phyloP scores from a whole-genome alignment of 2,329 filamentous ascomycete species.

The Aspergillus cejpii region DNA sequence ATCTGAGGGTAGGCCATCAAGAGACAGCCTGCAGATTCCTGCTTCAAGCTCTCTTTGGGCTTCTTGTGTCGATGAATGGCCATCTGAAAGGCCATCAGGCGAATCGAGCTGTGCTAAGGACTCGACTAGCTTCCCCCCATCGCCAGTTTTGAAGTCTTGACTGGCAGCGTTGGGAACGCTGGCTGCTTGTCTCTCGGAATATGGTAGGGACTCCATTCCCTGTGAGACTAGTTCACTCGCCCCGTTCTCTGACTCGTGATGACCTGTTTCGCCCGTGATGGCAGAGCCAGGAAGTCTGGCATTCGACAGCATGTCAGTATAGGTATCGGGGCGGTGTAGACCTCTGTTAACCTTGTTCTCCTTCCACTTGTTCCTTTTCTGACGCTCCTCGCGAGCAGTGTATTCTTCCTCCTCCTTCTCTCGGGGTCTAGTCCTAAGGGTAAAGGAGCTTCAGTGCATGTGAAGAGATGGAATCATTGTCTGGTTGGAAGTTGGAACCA shows the following conservation, averaged over 20 bases:
- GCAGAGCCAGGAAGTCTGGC: slow-evolving; percentile 11
- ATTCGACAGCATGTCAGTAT: slow-evolving; percentile 22
- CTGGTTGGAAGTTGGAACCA: not conserved
- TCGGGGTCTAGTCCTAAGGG: not conserved
- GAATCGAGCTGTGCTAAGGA: not conserved
- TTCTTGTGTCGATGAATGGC: slow-evolving; percentile 1
- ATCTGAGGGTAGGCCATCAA: slow-evolving; percentile 22
- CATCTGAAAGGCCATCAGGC: not conserved
- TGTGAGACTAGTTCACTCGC: not conserved
- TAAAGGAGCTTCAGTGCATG: not conserved
- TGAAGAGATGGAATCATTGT: too few relatives aligned
- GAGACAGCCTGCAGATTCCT: slow-evolving; percentile 19
- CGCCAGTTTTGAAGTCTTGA: not conserved
- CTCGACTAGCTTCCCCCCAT: slow-evolving; percentile 6
- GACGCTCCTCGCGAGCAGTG: not conserved
- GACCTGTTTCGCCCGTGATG: slow-evolving; percentile 10
- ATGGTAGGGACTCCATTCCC: not conserved
- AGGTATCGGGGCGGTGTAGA: slow-evolving; percentile 3
- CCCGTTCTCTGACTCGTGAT: slow-evolving; percentile 3
- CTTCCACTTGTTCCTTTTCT: not conserved
- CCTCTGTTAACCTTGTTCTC: slow-evolving; percentile 1
- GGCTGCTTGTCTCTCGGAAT: slow-evolving; percentile 4
- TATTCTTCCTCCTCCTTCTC: not conserved
- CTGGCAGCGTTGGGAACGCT: not conserved
- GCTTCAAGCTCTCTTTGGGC: slow-evolving; percentile 6